Base-by-base conservation (phyloP, 2,329 filamentous ascomycete species). In the Akanthomyces uredinophilus region DNA sequence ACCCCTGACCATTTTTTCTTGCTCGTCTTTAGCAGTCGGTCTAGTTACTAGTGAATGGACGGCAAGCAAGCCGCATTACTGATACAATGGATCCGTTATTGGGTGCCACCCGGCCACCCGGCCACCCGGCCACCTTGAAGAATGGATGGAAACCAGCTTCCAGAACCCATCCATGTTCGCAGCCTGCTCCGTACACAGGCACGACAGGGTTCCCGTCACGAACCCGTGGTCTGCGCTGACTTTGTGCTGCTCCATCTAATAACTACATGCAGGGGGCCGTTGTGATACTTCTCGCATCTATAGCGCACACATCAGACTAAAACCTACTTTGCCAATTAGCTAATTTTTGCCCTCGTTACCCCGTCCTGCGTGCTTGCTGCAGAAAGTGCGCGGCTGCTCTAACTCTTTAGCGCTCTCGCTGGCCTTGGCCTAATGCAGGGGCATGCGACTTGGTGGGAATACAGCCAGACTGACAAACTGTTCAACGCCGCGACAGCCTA, bases 351-450 rank as follows among this genome's bases (percentile, higher is more conserved):
- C 7, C 7, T 35, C 32, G 2, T 10, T 35, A 8, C 32, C 10
- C 11, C 32, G 32, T 2, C 2, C 32, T 35, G 32, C 32, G 7
- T 35, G 32, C 32, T 35, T 35, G 32, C 7, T 14, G 27, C n/a
- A 14, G n/a, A 39, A 32, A n/a, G 43, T 4, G 8, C 44, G 5
- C 44, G 44, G 20, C 16, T 29, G 27, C 20, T 47, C 10, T 47
- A 47, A 10, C 10, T 8, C 4, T 2, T 13, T 35, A 16, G n/a
- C n/a, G 11, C 10, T 11, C 32, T 35, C 32, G 7, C 32, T 11
- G 32, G 7, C 29, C 32, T n/a, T n/a, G 29, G n/a, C 27, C 44
- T 39, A 35, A 58, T 49, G 55, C 55, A 58, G 52, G 55, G 55
- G 55, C 16, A 35, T 39, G 52, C 51, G 18, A 8, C 16, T 7